Evolutionary conservation across 225 moss, liverwort and hornwort species (phyloP), one percentile per base, ranked within the genome.

Genomic region (Physcomitrium patens): DNA sequence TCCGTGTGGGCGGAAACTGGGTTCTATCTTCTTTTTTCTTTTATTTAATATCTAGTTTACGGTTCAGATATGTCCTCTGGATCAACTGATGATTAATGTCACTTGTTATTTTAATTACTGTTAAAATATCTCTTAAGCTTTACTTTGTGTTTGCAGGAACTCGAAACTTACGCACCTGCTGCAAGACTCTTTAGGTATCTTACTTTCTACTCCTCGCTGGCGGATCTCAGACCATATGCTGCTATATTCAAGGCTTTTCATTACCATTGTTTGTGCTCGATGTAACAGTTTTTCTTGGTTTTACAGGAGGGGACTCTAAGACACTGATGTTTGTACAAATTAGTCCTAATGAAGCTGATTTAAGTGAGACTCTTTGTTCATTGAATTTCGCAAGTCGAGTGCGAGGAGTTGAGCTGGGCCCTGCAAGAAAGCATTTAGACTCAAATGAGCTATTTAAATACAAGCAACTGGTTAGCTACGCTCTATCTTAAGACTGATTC

Each of bases 261-360:
- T 2, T 24, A 37, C 31, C 31, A 18, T 58, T 19, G 20, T 20
- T 16, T 18, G 12, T 10, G 18, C 19, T 7, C 6, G 18, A 49
- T 49, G 49, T 12, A 11, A 18, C 57, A 15, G 2, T 7, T 7
- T 4, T 4, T 37, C 7, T 37, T 37, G 4, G 31, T 46, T 22
- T 24, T 76, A 12, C 91, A 99, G 99, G 99, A 23, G 95, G 99
- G 43, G 91, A 99, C 51, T 99, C 97, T 9, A 99, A 99, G 48
- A 86, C 99, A 0, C 66, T 99, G 47, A 99, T 99, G 95, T 95
- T 99, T 28, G 93, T 99, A 16, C 99, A 99, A 84, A 86, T 99
- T 16, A 99, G 99, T 76, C 99, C 95, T 0, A 99, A 81, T 58
- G 99, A 95, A 77, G 86, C 84, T 9, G 97, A 99, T 63, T 87